Evolutionary conservation across 2,329 filamentous ascomycete species (phyloP), one percentile per base, ranked within the genome.

Genomic region (Ilyonectria robusta): DNA sequence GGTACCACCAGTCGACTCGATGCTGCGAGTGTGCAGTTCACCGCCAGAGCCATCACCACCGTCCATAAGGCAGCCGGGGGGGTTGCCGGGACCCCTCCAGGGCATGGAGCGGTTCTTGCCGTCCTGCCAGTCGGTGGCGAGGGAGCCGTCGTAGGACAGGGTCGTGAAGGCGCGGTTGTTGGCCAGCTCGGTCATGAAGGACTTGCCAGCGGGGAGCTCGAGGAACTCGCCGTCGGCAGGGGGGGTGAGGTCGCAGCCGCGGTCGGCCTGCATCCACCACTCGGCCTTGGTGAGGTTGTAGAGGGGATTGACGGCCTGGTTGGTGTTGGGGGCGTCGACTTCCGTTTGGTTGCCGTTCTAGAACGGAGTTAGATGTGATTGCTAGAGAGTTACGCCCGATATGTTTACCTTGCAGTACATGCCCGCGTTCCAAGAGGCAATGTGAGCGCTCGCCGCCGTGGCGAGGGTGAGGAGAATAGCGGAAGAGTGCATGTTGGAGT

Each of bases 251-350:
- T 86, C 80, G 67, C 85, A 87, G 47, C 83, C 82, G 10, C 84
- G 82, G 65, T 84, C 81, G 63, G 81, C 79, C 67, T 87, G 85
- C 78, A 85, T 85, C 84, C 84, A 87, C 84, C 84, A 86, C n/a
- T 85, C 69, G 23, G 76, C 75, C 62, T 82, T 80, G 17, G 78
- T 68, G n/a, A 86, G 81, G 31, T 84, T 69, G 70, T 81, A 86
- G 26, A 87, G 79, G 4, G 85, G 85, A 56, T 80, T 77, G n/a
- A 86, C 83, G 21, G 78, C 81, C 1, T 79, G 75, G 68, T 84
- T 84, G 37, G 76, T 85, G 75, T 87, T 86, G 47, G 67, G 70
- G 57, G 83, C 72, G 47, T 84, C 81, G 19, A 76, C 63, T 4
- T 69, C 68, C 19, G 77, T 66, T 57, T 80, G 71, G 59, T 76